Conservation (phyloP, 768 basidiomycete genomes). For the Agaricus sinodeliciosus region DNA sequence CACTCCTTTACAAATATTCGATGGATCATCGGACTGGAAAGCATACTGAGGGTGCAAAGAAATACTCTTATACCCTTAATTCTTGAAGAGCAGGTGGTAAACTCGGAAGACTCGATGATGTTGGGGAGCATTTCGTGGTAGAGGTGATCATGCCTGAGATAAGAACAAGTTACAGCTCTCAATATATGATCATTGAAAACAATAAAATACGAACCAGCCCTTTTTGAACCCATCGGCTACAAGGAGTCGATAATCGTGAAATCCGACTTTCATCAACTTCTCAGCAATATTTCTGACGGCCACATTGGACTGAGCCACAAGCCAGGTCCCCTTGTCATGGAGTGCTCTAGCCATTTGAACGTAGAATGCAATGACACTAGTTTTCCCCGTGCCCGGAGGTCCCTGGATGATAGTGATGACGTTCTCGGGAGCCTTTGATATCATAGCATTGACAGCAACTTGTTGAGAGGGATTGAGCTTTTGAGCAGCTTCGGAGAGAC, state of each 20-base stretch:
- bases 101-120: conserved; percentile 44
- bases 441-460: conserved; percentile 41
- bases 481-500: conserved; percentile 8
- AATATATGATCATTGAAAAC: conserved; percentile 1
- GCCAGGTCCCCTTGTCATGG: conserved; percentile 55
- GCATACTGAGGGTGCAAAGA: conserved; percentile 74
- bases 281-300: conserved; percentile 89
- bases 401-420: conserved; percentile 42
- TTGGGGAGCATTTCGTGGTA: conserved; percentile 45
- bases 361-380: conserved; percentile 63
- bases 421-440: conserved; percentile 27
- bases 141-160: conserved; percentile 72
- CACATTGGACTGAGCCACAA: conserved; percentile 81
- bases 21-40: conserved; percentile 35
- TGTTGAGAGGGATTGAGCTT: conserved; percentile 41
- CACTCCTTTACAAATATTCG: conserved; percentile 26
- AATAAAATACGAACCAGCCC: conserved; percentile 43
- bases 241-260: conserved; percentile 55
- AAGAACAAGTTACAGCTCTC: background rate
- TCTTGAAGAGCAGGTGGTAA: conserved; percentile 16
- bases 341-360: conserved; percentile 38
- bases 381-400: conserved; percentile 70
- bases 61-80: conserved; percentile 45
- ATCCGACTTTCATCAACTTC: conserved; percentile 52
- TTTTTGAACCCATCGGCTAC: conserved; percentile 64